Base-by-base conservation (phyloP, 441 rosid genomes). In the Lagerstroemia fauriei region DNA sequence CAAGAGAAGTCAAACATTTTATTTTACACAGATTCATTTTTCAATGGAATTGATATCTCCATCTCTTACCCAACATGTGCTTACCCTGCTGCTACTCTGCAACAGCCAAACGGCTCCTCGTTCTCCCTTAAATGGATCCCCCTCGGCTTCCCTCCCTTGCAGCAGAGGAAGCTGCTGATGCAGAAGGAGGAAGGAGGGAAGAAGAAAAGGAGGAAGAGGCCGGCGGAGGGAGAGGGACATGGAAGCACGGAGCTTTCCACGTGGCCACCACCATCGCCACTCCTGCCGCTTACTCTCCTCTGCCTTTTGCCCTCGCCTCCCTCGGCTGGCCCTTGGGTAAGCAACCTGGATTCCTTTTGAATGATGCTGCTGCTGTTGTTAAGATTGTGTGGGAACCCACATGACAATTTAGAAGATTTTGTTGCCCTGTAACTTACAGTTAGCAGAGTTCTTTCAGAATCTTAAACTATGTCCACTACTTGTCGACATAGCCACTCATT, bases 181-280 rank as follows among this genome's bases (percentile, higher is more conserved):
- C 68, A 61, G 29, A 61, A 61, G 68, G 68, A 61, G 29, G 68
- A 25, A 25, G 57, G 57, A 51, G 29, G 17, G 20, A 12, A 29
- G 38, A 65, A 65, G 70, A 65, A 27, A 5, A 11, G 3, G 18
- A 65, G 27, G 38, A 29, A 29, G 70, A 27, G 4, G 34, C 13
- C 16, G 53, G 75, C n/a, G 83, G 72, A 46, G 84, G 91, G 7
- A 88, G 83, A 85, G 90, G 90, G 18, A 88, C 90, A 24, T 89
- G 93, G 93, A 90, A 87, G 85, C 92, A 90, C 80, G 90, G 90
- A 63, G 91, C 91, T 76, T 88, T 90, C 73, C 93, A 90, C 70
- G 90, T 88, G n/a, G 90, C 93, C 77, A 90, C 91, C 13, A 90
- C 91, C 68, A 90, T 90, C 25, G 93, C 91, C 20, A 90, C 90